Percentiles rank a stretch among this genome's conserved stretches.
Evolutionary conservation across 1,139 yeast species (phyloP).

Genomic region (Blastobotrys arbuscula): DNA sequence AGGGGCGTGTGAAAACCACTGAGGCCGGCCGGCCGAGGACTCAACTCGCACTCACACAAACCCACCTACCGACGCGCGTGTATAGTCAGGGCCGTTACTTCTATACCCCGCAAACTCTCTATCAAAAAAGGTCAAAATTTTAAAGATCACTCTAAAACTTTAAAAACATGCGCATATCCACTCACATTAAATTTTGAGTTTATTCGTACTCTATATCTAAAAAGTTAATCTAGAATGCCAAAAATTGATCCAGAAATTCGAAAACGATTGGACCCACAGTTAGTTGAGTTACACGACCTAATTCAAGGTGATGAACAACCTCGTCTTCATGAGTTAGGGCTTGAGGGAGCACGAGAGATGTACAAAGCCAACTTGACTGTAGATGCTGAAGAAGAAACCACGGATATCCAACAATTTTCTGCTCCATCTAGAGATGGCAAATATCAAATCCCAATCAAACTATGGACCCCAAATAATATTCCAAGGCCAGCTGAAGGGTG

Average conservation of each 20-base stretch:
- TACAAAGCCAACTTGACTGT: slow-evolving; percentile 2
- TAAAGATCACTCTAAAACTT: too few species aligned
- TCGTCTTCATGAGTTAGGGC: not conserved
- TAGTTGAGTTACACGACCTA: slow-evolving; percentile 6
- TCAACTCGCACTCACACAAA: too few species aligned
- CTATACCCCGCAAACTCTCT: too few species aligned
- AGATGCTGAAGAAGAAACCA: not conserved
- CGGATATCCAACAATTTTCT: not conserved
- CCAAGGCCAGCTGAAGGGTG: slow-evolving; percentile 11
- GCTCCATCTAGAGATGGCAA: not conserved
- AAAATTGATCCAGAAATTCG: slow-evolving; percentile 6
- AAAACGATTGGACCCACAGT: slow-evolving; percentile 7
- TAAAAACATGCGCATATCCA: too few species aligned
- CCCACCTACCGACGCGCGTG: too few species aligned
- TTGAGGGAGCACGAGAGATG: slow-evolving; percentile 5
- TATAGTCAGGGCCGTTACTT: too few species aligned
- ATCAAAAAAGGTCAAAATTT: too few species aligned
- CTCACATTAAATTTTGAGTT: too few species aligned
- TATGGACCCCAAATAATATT: not conserved
- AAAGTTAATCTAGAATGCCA: slow-evolving; percentile 2
- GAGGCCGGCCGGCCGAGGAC: too few species aligned
- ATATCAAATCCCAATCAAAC: not conserved
- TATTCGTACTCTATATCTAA: too few species aligned
- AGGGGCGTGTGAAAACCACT: too few species aligned
- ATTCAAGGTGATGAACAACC: not conserved